A percentile compares a stretch with the other conserved stretches of the same genome.
phyloP scores from a whole-genome alignment of 495 filamentous ascomycete genomes.

The Rostrohypoxylon terebratum region DNA sequence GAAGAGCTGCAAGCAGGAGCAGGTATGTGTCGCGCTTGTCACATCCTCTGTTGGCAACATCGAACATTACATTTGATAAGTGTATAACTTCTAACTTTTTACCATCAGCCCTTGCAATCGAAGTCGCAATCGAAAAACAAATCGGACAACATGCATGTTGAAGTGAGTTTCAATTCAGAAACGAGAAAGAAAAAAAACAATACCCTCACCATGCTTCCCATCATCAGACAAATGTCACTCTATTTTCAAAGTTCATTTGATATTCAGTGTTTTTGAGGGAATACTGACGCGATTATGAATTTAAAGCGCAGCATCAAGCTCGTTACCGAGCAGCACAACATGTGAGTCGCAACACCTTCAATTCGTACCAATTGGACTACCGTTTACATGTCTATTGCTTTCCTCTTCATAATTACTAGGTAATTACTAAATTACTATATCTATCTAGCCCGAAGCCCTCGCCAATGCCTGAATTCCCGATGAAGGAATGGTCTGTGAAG shows the following conservation, averaged over 20 bases:
- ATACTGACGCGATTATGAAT: constrained; percentile 40
- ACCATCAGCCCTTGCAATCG: neutral
- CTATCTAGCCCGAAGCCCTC: constrained; percentile 71
- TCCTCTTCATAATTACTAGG: constrained; percentile 17
- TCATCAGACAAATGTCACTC: neutral
- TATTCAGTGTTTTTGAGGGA: constrained; percentile 15
- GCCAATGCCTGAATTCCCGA: constrained; percentile 86
- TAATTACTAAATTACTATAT: constrained; percentile 38
- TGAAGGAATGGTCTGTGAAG: constrained; percentile 79
- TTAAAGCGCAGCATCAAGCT: constrained; percentile 84
- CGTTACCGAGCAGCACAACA: constrained; percentile 87
- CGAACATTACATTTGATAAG: constrained; percentile 4
- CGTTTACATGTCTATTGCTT: constrained; percentile 15
- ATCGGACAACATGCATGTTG: constrained; percentile 39
- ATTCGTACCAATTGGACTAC: constrained; percentile 6
- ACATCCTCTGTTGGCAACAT: neutral
- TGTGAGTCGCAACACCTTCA: constrained; percentile 68
- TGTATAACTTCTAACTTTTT: constrained; percentile 3
- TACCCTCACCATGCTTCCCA: neutral
- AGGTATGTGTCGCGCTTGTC: neutral
- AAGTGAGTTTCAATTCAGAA: constrained; percentile 31
- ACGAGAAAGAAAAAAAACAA: neutral
- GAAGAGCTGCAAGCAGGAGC: neutral
- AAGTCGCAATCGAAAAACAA: constrained; percentile 12
- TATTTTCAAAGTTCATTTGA: neutral